Conservation (phyloP, 768 basidiomycete species). For the Ramaria rubella region DNA sequence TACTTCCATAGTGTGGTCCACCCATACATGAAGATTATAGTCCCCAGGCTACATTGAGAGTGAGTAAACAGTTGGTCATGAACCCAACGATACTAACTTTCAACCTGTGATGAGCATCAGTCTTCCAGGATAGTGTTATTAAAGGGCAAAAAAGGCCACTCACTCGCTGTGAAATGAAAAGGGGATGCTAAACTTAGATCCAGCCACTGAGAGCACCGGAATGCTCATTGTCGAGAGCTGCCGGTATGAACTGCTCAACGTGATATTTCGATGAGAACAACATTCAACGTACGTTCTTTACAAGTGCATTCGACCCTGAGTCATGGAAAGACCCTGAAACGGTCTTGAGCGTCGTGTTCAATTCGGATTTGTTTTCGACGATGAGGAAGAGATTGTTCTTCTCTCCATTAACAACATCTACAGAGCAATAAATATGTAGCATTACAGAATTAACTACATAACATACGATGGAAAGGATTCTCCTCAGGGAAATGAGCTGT, state of each 20-base stretch:
- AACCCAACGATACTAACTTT: constrained; percentile 9
- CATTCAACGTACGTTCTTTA: constrained; percentile 61
- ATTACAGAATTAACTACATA: constrained; percentile 1
- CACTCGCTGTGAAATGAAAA: constrained; percentile 80
- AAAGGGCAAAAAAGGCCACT: constrained; percentile 25
- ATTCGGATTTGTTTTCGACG: constrained; percentile 71
- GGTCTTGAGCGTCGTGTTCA: constrained; percentile 60
- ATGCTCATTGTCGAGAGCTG: constrained; percentile 58
- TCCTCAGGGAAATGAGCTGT: constrained; percentile 58
- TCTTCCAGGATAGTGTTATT: constrained; percentile 18
- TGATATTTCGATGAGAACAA: neutral
- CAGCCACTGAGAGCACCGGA: constrained; percentile 44
- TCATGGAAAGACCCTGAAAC: constrained; percentile 65
- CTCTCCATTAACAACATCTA: constrained; percentile 82
- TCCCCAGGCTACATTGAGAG: constrained; percentile 55
- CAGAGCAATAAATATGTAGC: neutral
- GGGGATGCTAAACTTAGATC: constrained; percentile 57
- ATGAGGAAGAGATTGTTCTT: constrained; percentile 57
- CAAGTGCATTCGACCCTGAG: constrained; percentile 50
- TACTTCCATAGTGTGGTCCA: constrained; percentile 66
- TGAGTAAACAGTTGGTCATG: neutral
- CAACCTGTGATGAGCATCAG: constrained; percentile 14
- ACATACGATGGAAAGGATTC: constrained; percentile 74
- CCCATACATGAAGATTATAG: constrained; percentile 63
- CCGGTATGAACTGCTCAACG: neutral